Conservation (phyloP, 768 basidiomycete genomes). For the Naematelia encephala region DNA sequence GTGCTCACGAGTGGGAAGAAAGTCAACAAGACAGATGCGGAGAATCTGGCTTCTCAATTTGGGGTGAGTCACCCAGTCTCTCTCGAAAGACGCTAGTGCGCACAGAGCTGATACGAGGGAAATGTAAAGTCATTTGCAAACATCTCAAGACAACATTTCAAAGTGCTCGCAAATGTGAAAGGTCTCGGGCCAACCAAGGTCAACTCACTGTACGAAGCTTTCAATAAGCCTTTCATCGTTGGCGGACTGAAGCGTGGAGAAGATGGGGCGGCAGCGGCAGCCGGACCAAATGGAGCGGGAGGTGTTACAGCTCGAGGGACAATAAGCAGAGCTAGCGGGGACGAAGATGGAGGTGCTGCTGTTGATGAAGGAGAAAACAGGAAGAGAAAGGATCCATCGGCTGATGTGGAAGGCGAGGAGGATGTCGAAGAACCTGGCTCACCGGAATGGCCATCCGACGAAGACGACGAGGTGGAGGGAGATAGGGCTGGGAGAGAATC, state of each 20-base stretch:
- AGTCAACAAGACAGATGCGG: slow-evolving; percentile 96
- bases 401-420: not conserved
- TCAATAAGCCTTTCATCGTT: slow-evolving; percentile 72
- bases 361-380: not conserved
- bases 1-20: slow-evolving; percentile 83
- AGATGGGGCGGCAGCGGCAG: not conserved
- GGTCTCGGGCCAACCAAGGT: slow-evolving; percentile 95
- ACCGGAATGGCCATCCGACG: slow-evolving; percentile 5
- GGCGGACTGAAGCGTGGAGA: slow-evolving; percentile 26
- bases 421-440: not conserved
- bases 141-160: slow-evolving; percentile 68
- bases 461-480: slow-evolving; percentile 2
- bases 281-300: not conserved
- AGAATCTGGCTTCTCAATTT: slow-evolving; percentile 84
- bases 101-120: not conserved
- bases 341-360: not conserved
- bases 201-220: slow-evolving; percentile 81
- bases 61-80: slow-evolving; percentile 63
- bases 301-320: not conserved
- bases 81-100: not conserved
- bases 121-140: slow-evolving; percentile 74
- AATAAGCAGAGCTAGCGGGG: not conserved
- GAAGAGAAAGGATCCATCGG: not conserved
- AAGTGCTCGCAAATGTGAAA: slow-evolving; percentile 75
- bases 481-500: slow-evolving; percentile 13